Evolutionary conservation across 441 rosid genomes (phyloP).

Genomic region (Adansonia rubrostipa): DNA sequence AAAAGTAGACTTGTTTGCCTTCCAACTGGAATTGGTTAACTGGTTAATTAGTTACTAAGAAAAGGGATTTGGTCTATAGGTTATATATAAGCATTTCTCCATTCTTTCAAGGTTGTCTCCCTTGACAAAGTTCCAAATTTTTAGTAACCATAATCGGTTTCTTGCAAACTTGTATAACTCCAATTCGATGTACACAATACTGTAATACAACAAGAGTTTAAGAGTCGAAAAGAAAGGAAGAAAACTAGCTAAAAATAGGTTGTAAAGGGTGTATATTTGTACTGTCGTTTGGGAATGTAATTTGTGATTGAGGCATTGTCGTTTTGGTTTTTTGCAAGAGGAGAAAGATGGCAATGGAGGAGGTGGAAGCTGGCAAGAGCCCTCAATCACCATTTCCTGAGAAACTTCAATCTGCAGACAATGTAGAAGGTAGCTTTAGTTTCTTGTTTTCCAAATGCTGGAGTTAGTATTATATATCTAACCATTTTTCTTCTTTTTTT

Average conservation of each 20-base stretch:
- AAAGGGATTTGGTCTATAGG: too few species aligned
- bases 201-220: not conserved
- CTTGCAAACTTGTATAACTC: not conserved
- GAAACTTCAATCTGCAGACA: not conserved
- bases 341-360: conserved; percentile 1
- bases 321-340: not conserved
- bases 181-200: not conserved
- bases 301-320: not conserved
- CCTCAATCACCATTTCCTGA: not conserved
- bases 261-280: not conserved
- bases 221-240: not conserved
- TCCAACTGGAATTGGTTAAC: too few species aligned
- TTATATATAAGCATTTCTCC: too few species aligned
- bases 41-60: too few species aligned
- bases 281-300: not conserved
- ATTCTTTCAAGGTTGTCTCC: too few species aligned
- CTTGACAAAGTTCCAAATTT: not conserved
- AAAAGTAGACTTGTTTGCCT: too few species aligned
- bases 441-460: not conserved
- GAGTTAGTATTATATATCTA: not conserved
- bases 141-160: too few species aligned
- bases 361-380: not conserved
- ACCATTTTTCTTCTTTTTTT: not conserved
- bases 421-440: not conserved
- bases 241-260: not conserved